A percentile compares a stretch with the other conserved stretches of the same genome.
Conservation (phyloP, 768 basidiomycete species). For the Pisolithus tinctorius region DNA sequence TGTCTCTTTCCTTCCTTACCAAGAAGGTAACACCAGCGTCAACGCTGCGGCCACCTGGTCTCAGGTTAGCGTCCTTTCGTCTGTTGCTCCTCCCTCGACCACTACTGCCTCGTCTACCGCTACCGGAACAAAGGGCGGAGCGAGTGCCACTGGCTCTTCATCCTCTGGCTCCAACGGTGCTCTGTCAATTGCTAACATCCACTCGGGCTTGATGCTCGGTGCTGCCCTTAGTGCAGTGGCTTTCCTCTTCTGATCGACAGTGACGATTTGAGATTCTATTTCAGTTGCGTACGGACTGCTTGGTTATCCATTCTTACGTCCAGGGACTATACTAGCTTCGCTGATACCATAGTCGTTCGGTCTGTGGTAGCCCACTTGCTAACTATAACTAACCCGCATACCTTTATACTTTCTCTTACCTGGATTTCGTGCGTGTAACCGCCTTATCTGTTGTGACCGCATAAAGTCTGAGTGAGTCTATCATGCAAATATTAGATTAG, state of each 20-base stretch:
- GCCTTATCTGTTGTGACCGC: no score
- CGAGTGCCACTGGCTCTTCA: slow-evolving; percentile 8
- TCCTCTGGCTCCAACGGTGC: slow-evolving; percentile 9
- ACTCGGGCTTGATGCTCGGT: slow-evolving; percentile 9
- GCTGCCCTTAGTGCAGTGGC: slow-evolving; percentile 12
- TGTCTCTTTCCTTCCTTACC: slow-evolving; percentile 57
- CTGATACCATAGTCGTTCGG: background rate
- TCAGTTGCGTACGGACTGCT: slow-evolving; percentile 5
- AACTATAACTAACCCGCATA: background rate
- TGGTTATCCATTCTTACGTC: background rate
- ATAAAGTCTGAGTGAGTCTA: background rate
- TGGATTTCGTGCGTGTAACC: no score
- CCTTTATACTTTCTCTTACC: background rate
- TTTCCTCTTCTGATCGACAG: slow-evolving; percentile 8
- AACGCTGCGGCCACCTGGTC: slow-evolving; percentile 47
- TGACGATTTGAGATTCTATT: background rate
- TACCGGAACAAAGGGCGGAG: slow-evolving; percentile 13
- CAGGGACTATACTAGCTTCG: background rate
- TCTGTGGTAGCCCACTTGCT: background rate
- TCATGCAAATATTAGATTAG: background rate
- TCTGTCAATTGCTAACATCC: slow-evolving; percentile 6
- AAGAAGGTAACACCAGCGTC: slow-evolving; percentile 33
- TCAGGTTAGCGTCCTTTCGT: slow-evolving; percentile 36
- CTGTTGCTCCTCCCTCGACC: slow-evolving; percentile 34
- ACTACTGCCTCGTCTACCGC: slow-evolving; percentile 9